These are phyloP conservation scores for Artemisia tridentata DNA, from an alignment of 129 eudicot species.

Conservation along the genomic window DNA sequence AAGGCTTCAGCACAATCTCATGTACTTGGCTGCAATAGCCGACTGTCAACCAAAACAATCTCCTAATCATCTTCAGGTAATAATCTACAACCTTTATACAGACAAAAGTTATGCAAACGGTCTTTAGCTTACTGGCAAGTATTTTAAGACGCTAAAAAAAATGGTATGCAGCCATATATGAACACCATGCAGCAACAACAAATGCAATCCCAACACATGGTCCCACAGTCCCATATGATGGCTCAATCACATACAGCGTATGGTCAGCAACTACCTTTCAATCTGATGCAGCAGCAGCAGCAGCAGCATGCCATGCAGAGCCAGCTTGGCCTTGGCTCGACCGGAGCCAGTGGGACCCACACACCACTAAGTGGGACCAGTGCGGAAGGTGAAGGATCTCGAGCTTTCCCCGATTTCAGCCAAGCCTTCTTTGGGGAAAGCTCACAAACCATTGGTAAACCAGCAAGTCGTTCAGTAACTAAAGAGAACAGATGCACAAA, in stretches of 20 bases:
- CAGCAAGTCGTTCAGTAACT: conserved; percentile 22
- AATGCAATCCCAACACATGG: conserved; percentile 43
- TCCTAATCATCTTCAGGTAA: conserved; percentile 46
- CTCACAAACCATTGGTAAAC: conserved; percentile 31
- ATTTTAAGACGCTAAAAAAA: conserved; percentile 6
- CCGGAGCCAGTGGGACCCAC: conserved; percentile 29
- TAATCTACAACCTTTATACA: neutral
- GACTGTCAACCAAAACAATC: conserved; percentile 54
- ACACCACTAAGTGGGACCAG: conserved; percentile 29
- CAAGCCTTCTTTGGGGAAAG: conserved; percentile 32
- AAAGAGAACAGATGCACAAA: conserved; percentile 30
- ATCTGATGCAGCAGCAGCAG: too few species aligned
- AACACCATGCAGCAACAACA: conserved; percentile 46
- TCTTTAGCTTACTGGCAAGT: too few species aligned
- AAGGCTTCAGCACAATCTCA: conserved; percentile 53
- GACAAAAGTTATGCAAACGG: neutral
- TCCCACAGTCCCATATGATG: conserved; percentile 38
- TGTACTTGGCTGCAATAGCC: conserved; percentile 64
- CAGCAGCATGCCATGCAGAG: conserved; percentile 38
- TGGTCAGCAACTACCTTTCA: conserved; percentile 35
- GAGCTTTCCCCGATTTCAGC: conserved; percentile 27
- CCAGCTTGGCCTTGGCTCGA: conserved; percentile 39
- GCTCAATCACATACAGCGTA: conserved; percentile 32
- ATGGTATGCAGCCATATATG: conserved; percentile 30
- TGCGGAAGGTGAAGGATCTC: conserved; percentile 31